Conservation (phyloP, 345 rosid genomes). For the Murraya koenigii region DNA sequence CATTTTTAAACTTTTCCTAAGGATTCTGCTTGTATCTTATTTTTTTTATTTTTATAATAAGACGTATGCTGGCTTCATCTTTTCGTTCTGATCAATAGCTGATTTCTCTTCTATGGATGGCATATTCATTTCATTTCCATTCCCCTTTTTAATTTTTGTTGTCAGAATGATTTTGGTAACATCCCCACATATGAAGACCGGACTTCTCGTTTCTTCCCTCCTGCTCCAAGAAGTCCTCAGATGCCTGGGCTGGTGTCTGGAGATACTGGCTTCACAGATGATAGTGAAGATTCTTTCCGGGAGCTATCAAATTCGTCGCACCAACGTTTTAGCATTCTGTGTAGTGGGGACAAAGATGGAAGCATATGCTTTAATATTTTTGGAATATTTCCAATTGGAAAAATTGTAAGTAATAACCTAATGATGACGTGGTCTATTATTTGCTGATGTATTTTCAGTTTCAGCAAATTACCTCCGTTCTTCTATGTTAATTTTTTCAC, state of each 20-base stretch:
- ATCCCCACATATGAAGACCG: conserved; percentile 68
- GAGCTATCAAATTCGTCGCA: conserved; percentile 76
- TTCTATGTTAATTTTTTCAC: conserved; percentile 12
- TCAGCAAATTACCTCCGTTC: conserved; percentile 14
- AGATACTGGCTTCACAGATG: conserved; percentile 80
- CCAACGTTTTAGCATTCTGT: conserved; percentile 81
- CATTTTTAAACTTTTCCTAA: conserved; percentile 5
- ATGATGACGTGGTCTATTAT: background rate
- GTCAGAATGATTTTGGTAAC: conserved; percentile 48
- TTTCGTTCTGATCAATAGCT: background rate
- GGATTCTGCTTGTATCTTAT: background rate
- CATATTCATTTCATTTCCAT: background rate
- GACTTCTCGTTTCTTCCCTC: conserved; percentile 83
- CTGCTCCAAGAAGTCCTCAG: conserved; percentile 82
- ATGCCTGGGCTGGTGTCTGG: conserved; percentile 80
- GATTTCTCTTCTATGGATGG: background rate
- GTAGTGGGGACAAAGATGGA: conserved; percentile 88
- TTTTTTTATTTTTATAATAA: background rate
- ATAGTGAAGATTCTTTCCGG: conserved; percentile 71
- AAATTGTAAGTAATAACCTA: conserved; percentile 60
- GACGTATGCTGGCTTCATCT: background rate
- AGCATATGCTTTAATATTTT: conserved; percentile 79
- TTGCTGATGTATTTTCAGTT: background rate
- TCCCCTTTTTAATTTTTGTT: conserved; percentile 5
- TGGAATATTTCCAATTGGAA: conserved; percentile 90